phyloP scores from a whole-genome alignment of 805 yeast genomes.

The Candida silvatica region DNA sequence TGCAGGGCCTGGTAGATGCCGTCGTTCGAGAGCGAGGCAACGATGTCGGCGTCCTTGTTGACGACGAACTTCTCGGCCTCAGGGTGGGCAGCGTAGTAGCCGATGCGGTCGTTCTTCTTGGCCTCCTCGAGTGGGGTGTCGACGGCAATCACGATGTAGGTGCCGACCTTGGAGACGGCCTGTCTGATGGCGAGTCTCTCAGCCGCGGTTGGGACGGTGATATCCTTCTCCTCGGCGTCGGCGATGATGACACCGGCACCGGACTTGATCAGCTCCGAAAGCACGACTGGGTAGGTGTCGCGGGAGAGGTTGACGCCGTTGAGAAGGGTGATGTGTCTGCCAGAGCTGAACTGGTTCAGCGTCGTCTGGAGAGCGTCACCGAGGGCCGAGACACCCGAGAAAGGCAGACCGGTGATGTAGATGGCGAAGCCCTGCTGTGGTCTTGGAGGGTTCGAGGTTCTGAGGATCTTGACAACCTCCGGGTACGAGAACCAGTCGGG shows the following conservation, averaged over 20 bases:
- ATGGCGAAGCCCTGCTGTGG: conserved; percentile 81
- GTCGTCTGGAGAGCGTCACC: conserved; percentile 84
- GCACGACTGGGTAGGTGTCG: conserved; percentile 47
- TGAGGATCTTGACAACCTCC: conserved; percentile 83
- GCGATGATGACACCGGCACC: conserved; percentile 86
- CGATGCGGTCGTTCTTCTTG: conserved; percentile 40
- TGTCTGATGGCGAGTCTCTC: conserved; percentile 35
- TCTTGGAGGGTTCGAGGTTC: conserved; percentile 93
- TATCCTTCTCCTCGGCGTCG: conserved; percentile 24
- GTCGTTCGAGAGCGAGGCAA: conserved; percentile 39
- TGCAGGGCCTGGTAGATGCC: conserved; percentile 65
- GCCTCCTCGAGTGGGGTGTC: conserved; percentile 38
- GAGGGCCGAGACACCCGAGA: conserved; percentile 54
- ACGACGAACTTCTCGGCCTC: conserved; percentile 40
- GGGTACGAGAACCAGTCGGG: conserved; percentile 98
- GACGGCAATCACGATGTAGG: conserved; percentile 43
- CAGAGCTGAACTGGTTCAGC: conserved; percentile 81
- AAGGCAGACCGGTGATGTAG: conserved; percentile 50
- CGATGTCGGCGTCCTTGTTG: conserved; percentile 48
- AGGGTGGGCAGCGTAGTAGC: conserved; percentile 35
- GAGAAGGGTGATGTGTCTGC: conserved; percentile 65
- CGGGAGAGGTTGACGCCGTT: conserved; percentile 24
- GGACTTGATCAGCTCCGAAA: conserved; percentile 74
- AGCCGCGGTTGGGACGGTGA: conserved; percentile 30
- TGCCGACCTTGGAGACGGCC: conserved; percentile 38